Evolutionary conservation across 73 alveolate genomes (phyloP).

Genomic region (Paramecium tetraurelia): DNA sequence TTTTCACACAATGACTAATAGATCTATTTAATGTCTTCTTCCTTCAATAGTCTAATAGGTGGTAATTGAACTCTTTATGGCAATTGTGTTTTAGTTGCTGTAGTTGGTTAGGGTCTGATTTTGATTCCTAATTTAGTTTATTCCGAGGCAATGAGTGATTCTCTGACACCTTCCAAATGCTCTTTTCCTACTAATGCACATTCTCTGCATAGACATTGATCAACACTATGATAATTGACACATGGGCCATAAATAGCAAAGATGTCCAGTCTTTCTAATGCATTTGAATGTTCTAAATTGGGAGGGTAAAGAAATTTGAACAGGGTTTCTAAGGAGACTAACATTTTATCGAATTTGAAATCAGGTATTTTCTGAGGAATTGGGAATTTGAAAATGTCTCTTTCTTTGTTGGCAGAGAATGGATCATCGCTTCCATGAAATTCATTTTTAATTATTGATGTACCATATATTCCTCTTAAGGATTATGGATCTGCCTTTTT

Average conservation of each 20-base stretch:
- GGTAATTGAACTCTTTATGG: conserved; percentile 69
- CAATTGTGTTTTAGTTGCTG: conserved; percentile 35
- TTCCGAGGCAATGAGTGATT: conserved; percentile 59
- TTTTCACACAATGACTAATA: conserved; percentile 74
- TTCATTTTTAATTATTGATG: conserved; percentile 83
- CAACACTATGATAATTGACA: conserved; percentile 86
- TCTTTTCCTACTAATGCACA: conserved; percentile 82
- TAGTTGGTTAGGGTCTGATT: conserved; percentile 15
- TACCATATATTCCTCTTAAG: conserved; percentile 89
- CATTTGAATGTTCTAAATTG: conserved; percentile 91
- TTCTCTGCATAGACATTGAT: conserved; percentile 78
- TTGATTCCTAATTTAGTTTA: conserved; percentile 68
- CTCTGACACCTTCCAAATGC: conserved; percentile 69
- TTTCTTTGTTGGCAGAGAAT: conserved; percentile 90
- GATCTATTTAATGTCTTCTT: conserved; percentile 69
- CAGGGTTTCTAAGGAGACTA: conserved; percentile 81
- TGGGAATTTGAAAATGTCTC: conserved; percentile 91
- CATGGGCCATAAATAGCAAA: conserved; percentile 95
- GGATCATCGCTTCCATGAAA: conserved; percentile 91
- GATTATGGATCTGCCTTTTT: conserved; percentile 71
- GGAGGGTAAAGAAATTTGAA: conserved; percentile 94
- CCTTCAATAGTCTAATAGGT: conserved; percentile 74
- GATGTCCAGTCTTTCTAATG: conserved; percentile 92
- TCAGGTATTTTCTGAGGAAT: conserved; percentile 94
- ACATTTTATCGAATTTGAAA: conserved; percentile 81